These are phyloP conservation scores for Fraxinus anomala DNA, from an alignment of 257 asterid species.

Conservation along the genomic window DNA sequence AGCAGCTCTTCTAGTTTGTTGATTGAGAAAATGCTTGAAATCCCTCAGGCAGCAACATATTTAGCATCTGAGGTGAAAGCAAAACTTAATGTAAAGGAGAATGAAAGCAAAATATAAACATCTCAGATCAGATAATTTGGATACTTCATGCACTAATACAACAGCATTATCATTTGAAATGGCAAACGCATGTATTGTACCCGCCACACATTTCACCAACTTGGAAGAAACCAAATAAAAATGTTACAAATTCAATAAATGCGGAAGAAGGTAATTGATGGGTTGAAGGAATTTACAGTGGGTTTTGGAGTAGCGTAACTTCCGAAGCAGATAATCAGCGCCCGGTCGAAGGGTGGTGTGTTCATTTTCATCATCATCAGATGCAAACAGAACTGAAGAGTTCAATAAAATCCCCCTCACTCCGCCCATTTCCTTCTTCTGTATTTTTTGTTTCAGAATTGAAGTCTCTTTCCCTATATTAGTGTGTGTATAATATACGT, in stretches of 20 bases:
- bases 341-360: conserved; percentile 36
- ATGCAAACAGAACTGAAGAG: conserved; percentile 47
- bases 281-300: conserved; percentile 36
- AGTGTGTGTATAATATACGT: conserved; percentile 8
- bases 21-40: conserved; percentile 44
- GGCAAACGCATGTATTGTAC: neutral
- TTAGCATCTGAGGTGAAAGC: conserved; percentile 53
- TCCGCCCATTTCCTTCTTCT: conserved; percentile 44
- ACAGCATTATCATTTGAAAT: neutral
- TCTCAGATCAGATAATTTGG: neutral
- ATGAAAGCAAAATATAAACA: neutral
- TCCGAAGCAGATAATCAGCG: conserved; percentile 66
- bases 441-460: neutral
- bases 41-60: conserved; percentile 40
- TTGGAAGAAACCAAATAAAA: neutral
- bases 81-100: conserved; percentile 16
- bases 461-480: no score
- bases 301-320: conserved; percentile 68
- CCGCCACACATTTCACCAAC: neutral
- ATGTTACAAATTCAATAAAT: neutral
- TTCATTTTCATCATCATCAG: conserved; percentile 33
- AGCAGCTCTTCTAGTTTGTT: conserved; percentile 79
- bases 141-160: neutral
- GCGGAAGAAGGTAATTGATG: neutral
- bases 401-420: conserved; percentile 68